Evolutionary conservation across 306 rosid genomes (phyloP), one percentile per base, ranked within the genome.

Genomic region (Abrus precatorius): DNA sequence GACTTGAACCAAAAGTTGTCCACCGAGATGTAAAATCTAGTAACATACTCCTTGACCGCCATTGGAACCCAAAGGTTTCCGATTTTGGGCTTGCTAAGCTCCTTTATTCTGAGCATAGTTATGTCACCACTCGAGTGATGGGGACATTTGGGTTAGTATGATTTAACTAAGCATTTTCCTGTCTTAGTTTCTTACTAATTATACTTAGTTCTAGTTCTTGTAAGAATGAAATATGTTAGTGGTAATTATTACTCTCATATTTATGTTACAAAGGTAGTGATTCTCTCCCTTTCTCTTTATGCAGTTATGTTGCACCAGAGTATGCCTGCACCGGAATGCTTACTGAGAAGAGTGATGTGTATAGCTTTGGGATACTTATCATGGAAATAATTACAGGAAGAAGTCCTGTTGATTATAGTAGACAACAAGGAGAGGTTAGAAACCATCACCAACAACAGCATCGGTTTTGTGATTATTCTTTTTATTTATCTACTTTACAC

Each of bases 61-160:
- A 91, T 69, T 96, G 99, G 99, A 85, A 92, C 45, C 33, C 99
- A 27, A 96, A 92, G 88, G 97, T 96, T 75, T 96, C 99, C 52
- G 99, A 96, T 89, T 96, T 96, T 7, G 99, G 99, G 80, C 99
- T 96, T 38, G 98, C 99, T 62, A 96, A 96, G 86, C 99, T 96
- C 79, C 82, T 95, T 71, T 79, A 92, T 84, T 85, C 98, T 1
- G 99, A 93, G 54, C 90, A 80, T 11, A 96, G 99, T 75, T 93
- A 90, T 69, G 98, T 96, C 88, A 93, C 99, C 5, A 96, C 99
- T 67, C 93, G 99, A 14, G 99, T 96, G 69, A 96, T 96, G 99
- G 99, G 99, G 41, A 96, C 99, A 60, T 93, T 93, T 85, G 99
- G 99, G 99, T 93, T 80, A 90, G 99, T 90, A 67, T 79, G 71